Base-by-base conservation (phyloP, 148 eudicot genomes). In the Heliamphora exappendiculata region DNA sequence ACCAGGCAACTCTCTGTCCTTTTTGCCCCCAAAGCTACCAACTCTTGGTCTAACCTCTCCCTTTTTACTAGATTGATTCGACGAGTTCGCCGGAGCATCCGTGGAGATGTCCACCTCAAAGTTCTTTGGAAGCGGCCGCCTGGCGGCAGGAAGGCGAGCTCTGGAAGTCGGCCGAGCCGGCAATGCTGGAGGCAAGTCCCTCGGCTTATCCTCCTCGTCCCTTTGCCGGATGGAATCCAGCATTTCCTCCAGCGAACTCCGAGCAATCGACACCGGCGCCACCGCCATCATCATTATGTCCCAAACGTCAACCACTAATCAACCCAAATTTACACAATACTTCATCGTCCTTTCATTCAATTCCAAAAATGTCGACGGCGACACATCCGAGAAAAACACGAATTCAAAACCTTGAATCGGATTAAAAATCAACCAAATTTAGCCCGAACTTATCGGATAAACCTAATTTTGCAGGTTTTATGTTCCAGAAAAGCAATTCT, bases 201-300 rank as follows among this genome's bases (percentile, higher is more conserved):
- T 82, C 0, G 92, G 85, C 80, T 73, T 79, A 76, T 89, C 81
- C 0, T 37, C 72, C 55, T 85, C 93, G 10, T 91, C 97, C 49
- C 78, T 78, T 33, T 76, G 80, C 42, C 82, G 89, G 63, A 94
- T 88, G 45, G 87, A 87, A 7, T 94, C 97, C 55, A 94, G 80
- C 98, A 94, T 90, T 83, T 90, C 97, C 78, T 94, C 98, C 14
- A 94, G 67, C 26, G 97, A 94, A 58, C 97, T 92, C 58, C 90
- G 81, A 50, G 64, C 72, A 58, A 79, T 74, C 41, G 88, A 78
- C 47, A 86, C 24, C 50, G 93, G 88, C 58, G 94, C 80, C 31
- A 80, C 58, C 34, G 89, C 69, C 86, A 88, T 36, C 92, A 90
- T 92, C 33, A 58, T 81, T 55, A 1, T 47, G 33, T 12, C 34